Conservation (phyloP, 768 basidiomycete genomes). For the Suillus subaureus region DNA sequence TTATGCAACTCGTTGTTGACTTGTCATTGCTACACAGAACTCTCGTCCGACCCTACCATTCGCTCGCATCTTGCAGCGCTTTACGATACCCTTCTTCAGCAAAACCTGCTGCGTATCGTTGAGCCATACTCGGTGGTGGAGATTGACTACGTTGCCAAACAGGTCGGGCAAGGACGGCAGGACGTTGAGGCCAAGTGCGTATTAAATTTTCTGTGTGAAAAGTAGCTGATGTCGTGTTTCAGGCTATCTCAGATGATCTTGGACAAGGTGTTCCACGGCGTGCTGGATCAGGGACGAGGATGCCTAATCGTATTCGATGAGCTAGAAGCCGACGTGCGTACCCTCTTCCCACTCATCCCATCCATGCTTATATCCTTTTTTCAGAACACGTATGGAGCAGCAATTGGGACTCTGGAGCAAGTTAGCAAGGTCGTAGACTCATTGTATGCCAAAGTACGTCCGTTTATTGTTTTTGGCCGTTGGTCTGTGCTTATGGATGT, state of each 20-base stretch:
- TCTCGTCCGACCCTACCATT: slow-evolving; percentile 94
- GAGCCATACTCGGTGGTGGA: slow-evolving; percentile 96
- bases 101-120: slow-evolving; percentile 92
- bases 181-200: slow-evolving; percentile 90
- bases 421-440: slow-evolving; percentile 94
- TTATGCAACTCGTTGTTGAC: background rate
- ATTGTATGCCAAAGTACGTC: slow-evolving; percentile 78
- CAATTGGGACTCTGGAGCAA: slow-evolving; percentile 87
- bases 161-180: slow-evolving; percentile 85
- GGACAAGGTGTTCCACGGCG: slow-evolving; percentile 91
- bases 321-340: slow-evolving; percentile 78
- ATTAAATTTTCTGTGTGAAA: background rate
- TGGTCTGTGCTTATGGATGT: background rate
- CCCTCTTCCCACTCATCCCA: background rate
- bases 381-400: slow-evolving; percentile 86
- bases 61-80: slow-evolving; percentile 91
- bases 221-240: slow-evolving; percentile 13
- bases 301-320: slow-evolving; percentile 91
- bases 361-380: background rate
- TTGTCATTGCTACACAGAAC: slow-evolving; percentile 52
- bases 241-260: slow-evolving; percentile 98
- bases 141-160: slow-evolving; percentile 82
- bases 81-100: slow-evolving; percentile 95
- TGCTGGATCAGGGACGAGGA: slow-evolving; percentile 94
- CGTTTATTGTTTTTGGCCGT: background rate